Conservation (phyloP, 2,329 filamentous ascomycete species). For the Verticillium nonalfalfae region DNA sequence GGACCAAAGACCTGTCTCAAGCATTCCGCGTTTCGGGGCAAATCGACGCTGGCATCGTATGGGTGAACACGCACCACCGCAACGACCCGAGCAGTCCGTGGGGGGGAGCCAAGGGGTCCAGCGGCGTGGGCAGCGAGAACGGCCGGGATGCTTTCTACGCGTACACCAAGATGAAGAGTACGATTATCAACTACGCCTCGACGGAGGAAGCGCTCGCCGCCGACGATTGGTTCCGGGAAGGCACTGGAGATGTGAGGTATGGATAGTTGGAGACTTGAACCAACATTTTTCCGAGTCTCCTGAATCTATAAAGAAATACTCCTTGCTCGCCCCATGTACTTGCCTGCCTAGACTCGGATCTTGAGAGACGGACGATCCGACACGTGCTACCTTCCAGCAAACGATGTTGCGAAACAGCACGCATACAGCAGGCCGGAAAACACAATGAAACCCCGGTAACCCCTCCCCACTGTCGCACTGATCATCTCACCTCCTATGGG, state of each 20-base stretch:
- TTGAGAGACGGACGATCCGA: too few species aligned
- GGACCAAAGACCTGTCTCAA: conserved; percentile 69
- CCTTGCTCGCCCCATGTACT: too few species aligned
- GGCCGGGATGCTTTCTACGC: conserved; percentile 57
- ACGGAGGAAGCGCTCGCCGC: conserved; percentile 40
- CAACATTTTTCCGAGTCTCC: too few species aligned
- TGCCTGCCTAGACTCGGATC: too few species aligned
- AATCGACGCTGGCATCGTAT: conserved; percentile 58
- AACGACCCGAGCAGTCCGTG: conserved; percentile 68
- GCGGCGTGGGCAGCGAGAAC: conserved; percentile 68
- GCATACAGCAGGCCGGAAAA: background rate
- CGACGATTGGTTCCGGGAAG: conserved; percentile 66
- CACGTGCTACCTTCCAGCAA: too few species aligned
- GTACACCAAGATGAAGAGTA: conserved; percentile 58
- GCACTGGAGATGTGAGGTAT: conserved; percentile 50
- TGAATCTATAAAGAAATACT: too few species aligned
- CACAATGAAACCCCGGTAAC: background rate
- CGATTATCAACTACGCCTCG: conserved; percentile 62
- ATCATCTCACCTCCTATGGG: background rate
- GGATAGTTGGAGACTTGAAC: conserved; percentile 28
- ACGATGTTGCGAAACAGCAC: too few species aligned
- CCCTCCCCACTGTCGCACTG: background rate
- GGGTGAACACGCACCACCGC: conserved; percentile 59
- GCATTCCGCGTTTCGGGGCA: conserved; percentile 67
- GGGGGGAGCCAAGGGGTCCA: conserved; percentile 57